A percentile compares a stretch with the other conserved stretches of the same genome.
These are phyloP conservation scores for Eleusine indica DNA, from an alignment of 176 grass and related monocot genomes.

Conservation along the genomic window DNA sequence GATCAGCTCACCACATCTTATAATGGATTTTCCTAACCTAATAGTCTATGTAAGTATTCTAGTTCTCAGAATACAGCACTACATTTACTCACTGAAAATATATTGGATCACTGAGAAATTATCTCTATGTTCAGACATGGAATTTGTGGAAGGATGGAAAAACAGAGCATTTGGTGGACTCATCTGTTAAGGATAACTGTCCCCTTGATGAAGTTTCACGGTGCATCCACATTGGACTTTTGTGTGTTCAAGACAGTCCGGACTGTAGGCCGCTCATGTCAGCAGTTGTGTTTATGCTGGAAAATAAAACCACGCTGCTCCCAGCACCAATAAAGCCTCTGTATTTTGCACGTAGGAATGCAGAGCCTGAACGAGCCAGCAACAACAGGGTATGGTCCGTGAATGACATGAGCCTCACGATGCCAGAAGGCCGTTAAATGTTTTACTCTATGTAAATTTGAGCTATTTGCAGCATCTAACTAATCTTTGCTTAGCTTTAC, in stretches of 20 bases:
- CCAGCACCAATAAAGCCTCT: constrained; percentile 35
- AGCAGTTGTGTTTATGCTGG: constrained; percentile 49
- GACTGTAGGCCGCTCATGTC: constrained; percentile 47
- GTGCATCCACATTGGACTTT: constrained; percentile 53
- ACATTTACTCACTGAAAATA: not conserved
- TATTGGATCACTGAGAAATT: not conserved
- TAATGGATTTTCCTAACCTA: constrained; percentile 27
- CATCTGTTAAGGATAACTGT: constrained; percentile 4
- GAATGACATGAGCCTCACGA: constrained; percentile 29
- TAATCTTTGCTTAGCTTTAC: no score
- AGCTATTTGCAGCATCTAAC: no score
- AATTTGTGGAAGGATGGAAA: constrained; percentile 52
- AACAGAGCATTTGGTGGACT: constrained; percentile 32
- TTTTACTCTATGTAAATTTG: no score
- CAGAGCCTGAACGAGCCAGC: not conserved
- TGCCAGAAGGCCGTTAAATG: constrained; percentile 16
- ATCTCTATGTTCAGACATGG: constrained; percentile 37
- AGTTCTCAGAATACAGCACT: no score
- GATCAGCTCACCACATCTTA: constrained; percentile 12
- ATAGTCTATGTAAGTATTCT: constrained; percentile 44
- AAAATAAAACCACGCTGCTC: constrained; percentile 29
- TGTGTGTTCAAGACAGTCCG: constrained; percentile 63
- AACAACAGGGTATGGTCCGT: not conserved
- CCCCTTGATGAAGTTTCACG: constrained; percentile 30
- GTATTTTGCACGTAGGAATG: constrained; percentile 30